These are phyloP conservation scores for Vitis hybrid DNA, from an alignment of 177 flowering plant species.

Conservation along the genomic window DNA sequence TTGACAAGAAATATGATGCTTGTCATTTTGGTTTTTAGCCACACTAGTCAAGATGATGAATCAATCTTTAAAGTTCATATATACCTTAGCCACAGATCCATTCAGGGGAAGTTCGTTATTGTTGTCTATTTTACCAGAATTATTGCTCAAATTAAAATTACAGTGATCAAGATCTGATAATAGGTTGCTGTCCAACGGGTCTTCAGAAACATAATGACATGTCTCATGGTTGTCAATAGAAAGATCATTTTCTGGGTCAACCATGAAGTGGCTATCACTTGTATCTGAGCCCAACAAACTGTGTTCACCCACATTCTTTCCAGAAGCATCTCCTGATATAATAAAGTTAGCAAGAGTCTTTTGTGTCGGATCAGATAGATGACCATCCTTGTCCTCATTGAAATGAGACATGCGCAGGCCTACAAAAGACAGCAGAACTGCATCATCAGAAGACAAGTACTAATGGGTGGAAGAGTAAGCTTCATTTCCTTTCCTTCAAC, in stretches of 20 bases:
- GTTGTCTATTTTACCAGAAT: conserved; percentile 19
- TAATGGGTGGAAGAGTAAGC: not conserved
- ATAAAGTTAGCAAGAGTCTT: conserved; percentile 60
- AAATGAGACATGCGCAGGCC: conserved; percentile 91
- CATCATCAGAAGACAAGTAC: not conserved
- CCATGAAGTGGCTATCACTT: conserved; percentile 18
- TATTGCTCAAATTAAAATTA: conserved; percentile 6
- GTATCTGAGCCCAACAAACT: conserved; percentile 24
- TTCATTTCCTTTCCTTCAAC: not conserved
- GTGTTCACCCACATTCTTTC: conserved; percentile 16
- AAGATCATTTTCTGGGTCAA: conserved; percentile 22
- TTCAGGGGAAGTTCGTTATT: conserved; percentile 8
- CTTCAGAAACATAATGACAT: conserved; percentile 22
- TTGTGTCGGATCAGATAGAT: conserved; percentile 56
- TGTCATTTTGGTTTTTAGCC: not conserved
- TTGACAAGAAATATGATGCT: not conserved
- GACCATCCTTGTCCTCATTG: conserved; percentile 49
- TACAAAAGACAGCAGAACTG: conserved; percentile 21
- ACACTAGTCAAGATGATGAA: not conserved
- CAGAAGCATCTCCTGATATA: conserved; percentile 35
- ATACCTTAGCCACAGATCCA: conserved; percentile 27
- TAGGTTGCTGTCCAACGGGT: conserved; percentile 20
- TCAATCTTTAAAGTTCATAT: conserved; percentile 2
- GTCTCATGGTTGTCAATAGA: conserved; percentile 16
- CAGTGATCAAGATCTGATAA: conserved; percentile 20